Base-by-base conservation (phyloP, 495 filamentous ascomycete genomes). In the Pyrenula aspistea region DNA sequence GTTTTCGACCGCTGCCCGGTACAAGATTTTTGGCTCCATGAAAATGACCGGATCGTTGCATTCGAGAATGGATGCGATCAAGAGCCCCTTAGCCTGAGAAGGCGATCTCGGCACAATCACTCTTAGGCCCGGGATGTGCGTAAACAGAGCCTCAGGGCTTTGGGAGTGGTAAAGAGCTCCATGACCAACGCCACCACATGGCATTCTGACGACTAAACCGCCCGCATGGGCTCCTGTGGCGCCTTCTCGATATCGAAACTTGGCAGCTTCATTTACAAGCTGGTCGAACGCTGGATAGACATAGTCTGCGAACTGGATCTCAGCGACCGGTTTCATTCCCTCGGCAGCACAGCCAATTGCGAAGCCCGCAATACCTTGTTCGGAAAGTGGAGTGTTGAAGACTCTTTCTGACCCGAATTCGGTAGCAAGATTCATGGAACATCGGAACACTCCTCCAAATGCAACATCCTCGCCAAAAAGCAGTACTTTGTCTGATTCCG, bases 291-390 rank as follows among this genome's bases (percentile, higher is more conserved):
- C 91, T 1, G 93, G 93, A 69, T 85, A 97, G 49, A 98, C 84
- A 68, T 98, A 98, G 70, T 98, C 93, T 36, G 93, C 94, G 64
- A 98, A 98, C 70, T 98, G 93, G 54, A 98, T 93, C 72, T 98
- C 93, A 1, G 94, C 92, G 19, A 98, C 82, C 0, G 93, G 88
- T 54, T 86, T 88, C 87, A 95, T 89, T 3, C 93, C 93, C 71
- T 96, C 85, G 20, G 88, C 85, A 0, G 92, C 92, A 19, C 83
- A 81, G 1, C 93, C 93, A 63, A 96, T 89, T 11, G 86, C 94
- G 63, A 97, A 97, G 0, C 93, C 93, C 54, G 92, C 80, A 62
- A 98, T 95, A 0, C 93, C 93, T 69, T 97, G 93, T 63, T 98
- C 93, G 12, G 84, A 86, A 62, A 98, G 71, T 1, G 93, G 94